Evolutionary conservation across 805 yeast species (phyloP), one percentile per base, ranked within the genome.

Genomic region (Helenozyma baotianmanensis): DNA sequence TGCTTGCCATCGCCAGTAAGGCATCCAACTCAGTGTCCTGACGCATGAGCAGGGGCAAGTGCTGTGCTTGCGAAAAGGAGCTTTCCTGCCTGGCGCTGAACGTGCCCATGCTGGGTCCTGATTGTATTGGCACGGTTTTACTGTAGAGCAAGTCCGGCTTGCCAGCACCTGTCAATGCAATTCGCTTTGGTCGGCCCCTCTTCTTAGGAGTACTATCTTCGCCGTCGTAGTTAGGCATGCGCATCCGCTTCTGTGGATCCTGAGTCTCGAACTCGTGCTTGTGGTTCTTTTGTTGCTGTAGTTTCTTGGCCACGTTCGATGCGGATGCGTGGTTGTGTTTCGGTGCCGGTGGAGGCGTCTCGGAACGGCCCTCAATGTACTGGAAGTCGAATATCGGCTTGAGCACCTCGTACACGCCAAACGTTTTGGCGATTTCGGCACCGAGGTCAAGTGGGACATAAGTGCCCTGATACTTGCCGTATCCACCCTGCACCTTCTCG

Each of bases 401-500:
- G 27, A 90, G 65, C 11, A 72, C 64, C 3, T 74, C 82, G 39
- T 68, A 64, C 3, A 64, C 68, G n/a, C 57, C 64, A 36, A 67
- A 65, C 18, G 45, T 46, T 14, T 49, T 48, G 21, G 72, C 72
- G 18, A 66, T 58, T 3, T 62, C 66, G 6, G 47, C 59, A 2
- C 72, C 72, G 16, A 63, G 33, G 11, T 60, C 58, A 30, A 66
- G 54, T 1, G 72, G 72, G 8, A 67, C 71, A 36, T 65, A 67
- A 2, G 72, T 67, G 3, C 72, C 72, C 39, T 76, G 85, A 54
- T 76, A 78, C 46, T 77, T 76, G n/a, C 84, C 85, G 42, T 78
- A 75, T 1, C 85, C 86, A 22, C 85, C 85, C 53, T 79, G 83
- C 16, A 80, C 79, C 46, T 79, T 80, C 46, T 81, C 88, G 49